Evolutionary conservation across 2,329 filamentous ascomycete genomes (phyloP), one percentile per base, ranked within the genome.

Genomic region (Fusarium subglutinans): DNA sequence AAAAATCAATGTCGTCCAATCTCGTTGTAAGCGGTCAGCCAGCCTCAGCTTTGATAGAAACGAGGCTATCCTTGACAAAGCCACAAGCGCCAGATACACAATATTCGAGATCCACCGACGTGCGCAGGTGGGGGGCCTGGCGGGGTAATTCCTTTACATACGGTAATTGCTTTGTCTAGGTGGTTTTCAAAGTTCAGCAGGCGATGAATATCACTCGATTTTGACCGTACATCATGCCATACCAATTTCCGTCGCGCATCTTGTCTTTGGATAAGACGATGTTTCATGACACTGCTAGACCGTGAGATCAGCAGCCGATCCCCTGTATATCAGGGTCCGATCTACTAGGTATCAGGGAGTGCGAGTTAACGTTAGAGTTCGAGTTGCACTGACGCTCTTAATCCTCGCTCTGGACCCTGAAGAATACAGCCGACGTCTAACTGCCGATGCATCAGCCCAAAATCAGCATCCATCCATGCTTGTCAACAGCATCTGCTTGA

Each of bases 21-120:
- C 64, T 70, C 45, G 53, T 63, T 48, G 59, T 65, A 58, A 72
- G 77, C 77, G 77, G 77, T 79, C 77, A 79, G 76, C 74, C 77
- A 79, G 77, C 77, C 77, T 79, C 76, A 69, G 69, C 64, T 75
- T 68, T 50, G 50, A 48, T 33, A 48, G 66, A 70, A 72, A 75
- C 76, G 76, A 79, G 77, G 77, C 73, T 77, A 79, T 79, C 77
- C 77, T 69, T 76, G 72, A 68, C 70, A 64, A 41, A 55, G 76
- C 47, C 63, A 51, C 43, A 63, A 70, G 66, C 66, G 66, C 54
- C 61, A 62, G 58, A 73, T 74, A 56, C 45, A 75, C 35, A 54
- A 68, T 61, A 69, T 51, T 56, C 62, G 28, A 54, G 63, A 48
- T 66, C 67, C 68, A 77, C 70, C 45, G 41, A 56, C 68, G 58